Conservation (phyloP, 2,329 filamentous ascomycete species). For the Nectriaceae sp. region DNA sequence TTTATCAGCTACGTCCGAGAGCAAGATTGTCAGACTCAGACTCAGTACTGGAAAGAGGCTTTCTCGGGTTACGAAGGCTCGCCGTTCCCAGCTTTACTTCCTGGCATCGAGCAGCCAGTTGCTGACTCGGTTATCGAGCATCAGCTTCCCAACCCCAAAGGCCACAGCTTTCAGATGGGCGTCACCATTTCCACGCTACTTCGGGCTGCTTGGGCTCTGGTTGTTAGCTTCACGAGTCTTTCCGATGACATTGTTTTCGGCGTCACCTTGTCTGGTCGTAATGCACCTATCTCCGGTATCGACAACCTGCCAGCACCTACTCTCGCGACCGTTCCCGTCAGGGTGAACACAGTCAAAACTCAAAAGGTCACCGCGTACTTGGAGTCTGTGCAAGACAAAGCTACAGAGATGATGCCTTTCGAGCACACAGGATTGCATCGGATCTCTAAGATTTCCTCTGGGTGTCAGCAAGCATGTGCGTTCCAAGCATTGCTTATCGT, state of each 20-base stretch:
- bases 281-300: slow-evolving; percentile 17
- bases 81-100: slow-evolving; percentile 45
- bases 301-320: slow-evolving; percentile 28
- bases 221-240: slow-evolving; percentile 49
- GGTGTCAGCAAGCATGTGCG: not conserved
- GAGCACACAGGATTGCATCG: slow-evolving; percentile 20
- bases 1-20: not conserved
- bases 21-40: not conserved
- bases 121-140: slow-evolving; percentile 20
- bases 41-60: slow-evolving; percentile 43
- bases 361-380: slow-evolving; percentile 41
- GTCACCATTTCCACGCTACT: slow-evolving; percentile 14
- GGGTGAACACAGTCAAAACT: slow-evolving; percentile 26
- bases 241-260: slow-evolving; percentile 43
- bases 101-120: not conserved
- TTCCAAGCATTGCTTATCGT: not conserved
- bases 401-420: slow-evolving; percentile 14
- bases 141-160: slow-evolving; percentile 41
- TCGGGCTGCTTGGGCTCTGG: slow-evolving; percentile 49
- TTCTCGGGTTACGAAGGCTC: slow-evolving; percentile 39
- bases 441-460: slow-evolving; percentile 10
- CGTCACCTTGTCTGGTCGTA: slow-evolving; percentile 42
- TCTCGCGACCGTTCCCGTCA: slow-evolving; percentile 35
- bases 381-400: slow-evolving; percentile 24
- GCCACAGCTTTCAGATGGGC: slow-evolving; percentile 49